Evolutionary conservation across 768 basidiomycete genomes (phyloP).

Genomic region (Phlebiopsis flavidoalba): DNA sequence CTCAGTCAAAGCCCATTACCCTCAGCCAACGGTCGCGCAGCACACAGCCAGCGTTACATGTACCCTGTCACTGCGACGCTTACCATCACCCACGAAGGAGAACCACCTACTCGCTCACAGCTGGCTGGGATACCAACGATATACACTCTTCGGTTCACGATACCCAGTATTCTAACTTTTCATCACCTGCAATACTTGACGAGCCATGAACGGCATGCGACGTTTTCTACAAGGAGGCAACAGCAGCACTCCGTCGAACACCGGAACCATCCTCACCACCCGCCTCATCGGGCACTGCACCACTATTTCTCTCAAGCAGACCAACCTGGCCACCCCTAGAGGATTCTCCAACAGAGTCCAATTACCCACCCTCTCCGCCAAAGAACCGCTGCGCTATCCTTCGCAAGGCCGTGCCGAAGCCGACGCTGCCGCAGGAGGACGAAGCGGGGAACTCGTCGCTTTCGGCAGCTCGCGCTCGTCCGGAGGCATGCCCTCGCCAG

Average conservation of each 20-base stretch:
- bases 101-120: constrained; percentile 2
- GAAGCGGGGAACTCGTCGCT: constrained; percentile 22
- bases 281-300: constrained; percentile 24
- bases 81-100: background rate
- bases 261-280: constrained; percentile 42
- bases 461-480: constrained; percentile 23
- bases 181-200: background rate
- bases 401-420: constrained; percentile 47
- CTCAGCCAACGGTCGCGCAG: background rate
- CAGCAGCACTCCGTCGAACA: constrained; percentile 7
- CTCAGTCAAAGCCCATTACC: background rate
- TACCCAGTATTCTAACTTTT: constrained; percentile 9
- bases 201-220: constrained; percentile 28
- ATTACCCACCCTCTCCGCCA: constrained; percentile 25
- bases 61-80: background rate
- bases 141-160: constrained; percentile 9
- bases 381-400: constrained; percentile 40
- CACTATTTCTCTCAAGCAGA: constrained; percentile 20
- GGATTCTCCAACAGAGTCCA: constrained; percentile 15
- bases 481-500: constrained; percentile 19
- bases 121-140: constrained; percentile 10
- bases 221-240: constrained; percentile 22
- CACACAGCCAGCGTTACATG: background rate
- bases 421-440: constrained; percentile 23
- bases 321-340: constrained; percentile 10